A percentile compares a stretch with the other conserved stretches of the same genome.
These are phyloP conservation scores for Leccinellum albellum DNA, from an alignment of 768 basidiomycete species.

Conservation along the genomic window DNA sequence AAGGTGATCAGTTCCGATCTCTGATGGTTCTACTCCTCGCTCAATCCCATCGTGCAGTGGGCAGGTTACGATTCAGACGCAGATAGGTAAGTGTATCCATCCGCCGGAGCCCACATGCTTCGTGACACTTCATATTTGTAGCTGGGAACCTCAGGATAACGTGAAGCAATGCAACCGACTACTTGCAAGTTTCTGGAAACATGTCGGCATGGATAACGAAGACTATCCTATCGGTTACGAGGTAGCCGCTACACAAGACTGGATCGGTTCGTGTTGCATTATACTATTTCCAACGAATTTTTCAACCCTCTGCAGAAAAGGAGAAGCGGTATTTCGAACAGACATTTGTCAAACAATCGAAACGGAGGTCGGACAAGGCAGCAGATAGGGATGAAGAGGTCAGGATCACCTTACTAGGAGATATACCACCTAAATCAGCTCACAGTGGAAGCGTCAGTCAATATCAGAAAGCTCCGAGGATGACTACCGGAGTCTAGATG, in stretches of 20 bases:
- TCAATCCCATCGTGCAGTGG: slow-evolving; percentile 47
- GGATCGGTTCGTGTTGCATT: slow-evolving; percentile 50
- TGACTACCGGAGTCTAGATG: slow-evolving; percentile 11
- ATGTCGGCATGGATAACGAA: slow-evolving; percentile 53
- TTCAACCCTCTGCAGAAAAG: slow-evolving; percentile 26
- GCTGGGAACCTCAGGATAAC: slow-evolving; percentile 70
- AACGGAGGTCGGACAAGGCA: slow-evolving; percentile 11
- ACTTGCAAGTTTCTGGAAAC: slow-evolving; percentile 59
- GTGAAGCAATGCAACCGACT: slow-evolving; percentile 55
- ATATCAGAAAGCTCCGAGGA: slow-evolving; percentile 9
- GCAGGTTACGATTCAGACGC: slow-evolving; percentile 53
- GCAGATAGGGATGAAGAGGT: slow-evolving; percentile 22
- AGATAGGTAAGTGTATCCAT: slow-evolving; percentile 45
- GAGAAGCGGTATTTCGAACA: slow-evolving; percentile 38
- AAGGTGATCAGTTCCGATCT: slow-evolving; percentile 43
- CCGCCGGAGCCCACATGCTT: neutral
- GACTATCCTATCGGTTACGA: slow-evolving; percentile 51
- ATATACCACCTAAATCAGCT: neutral
- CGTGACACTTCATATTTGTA: slow-evolving; percentile 23
- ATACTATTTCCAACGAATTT: neutral
- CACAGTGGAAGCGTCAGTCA: slow-evolving; percentile 17
- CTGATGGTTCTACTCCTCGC: neutral
- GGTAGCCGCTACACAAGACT: slow-evolving; percentile 41
- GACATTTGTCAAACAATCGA: slow-evolving; percentile 24
- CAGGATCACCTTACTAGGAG: neutral